Evolutionary conservation across 805 yeast genomes (phyloP).

Genomic region (Torulaspora franciscae): DNA sequence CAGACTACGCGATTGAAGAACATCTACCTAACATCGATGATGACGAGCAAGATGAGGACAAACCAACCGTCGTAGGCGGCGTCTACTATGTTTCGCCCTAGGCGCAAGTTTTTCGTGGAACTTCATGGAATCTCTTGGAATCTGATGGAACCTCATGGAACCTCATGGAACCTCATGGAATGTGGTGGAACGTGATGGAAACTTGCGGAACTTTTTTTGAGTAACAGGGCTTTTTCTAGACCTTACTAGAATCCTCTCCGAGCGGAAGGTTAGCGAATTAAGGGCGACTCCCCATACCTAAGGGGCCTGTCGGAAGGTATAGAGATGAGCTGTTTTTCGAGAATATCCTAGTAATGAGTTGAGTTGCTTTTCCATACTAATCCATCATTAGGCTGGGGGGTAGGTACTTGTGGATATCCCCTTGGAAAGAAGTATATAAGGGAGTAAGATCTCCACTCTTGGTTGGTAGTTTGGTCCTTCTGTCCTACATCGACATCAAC

Average conservation of each 20-base stretch:
- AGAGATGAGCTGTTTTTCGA: slow-evolving; percentile 3
- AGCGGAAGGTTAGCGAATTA: not conserved
- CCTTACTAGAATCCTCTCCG: not conserved
- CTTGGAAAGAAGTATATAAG: slow-evolving; percentile 8
- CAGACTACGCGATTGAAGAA: not conserved
- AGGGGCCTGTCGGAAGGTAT: not conserved
- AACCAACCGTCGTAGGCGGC: slow-evolving; percentile 20
- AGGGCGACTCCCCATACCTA: slow-evolving; percentile 3
- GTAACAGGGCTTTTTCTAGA: not conserved
- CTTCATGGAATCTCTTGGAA: not conserved
- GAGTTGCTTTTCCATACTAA: not conserved
- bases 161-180: slow-evolving; percentile 2
- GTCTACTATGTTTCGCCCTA: slow-evolving; percentile 13
- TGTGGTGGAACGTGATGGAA: not conserved
- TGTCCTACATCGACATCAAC: not conserved
- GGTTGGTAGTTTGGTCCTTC: not conserved
- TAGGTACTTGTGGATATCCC: not conserved
- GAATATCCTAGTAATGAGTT: not conserved
- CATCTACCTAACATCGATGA: slow-evolving; percentile 4
- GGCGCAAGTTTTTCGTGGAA: not conserved
- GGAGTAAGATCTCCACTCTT: not conserved
- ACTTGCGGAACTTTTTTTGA: no score
- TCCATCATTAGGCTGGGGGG: not conserved
- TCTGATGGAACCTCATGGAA: slow-evolving; percentile 8
- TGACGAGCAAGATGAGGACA: slow-evolving; percentile 18